phyloP scores from a whole-genome alignment of 306 rosid genomes.

The Carpinus fangiana region DNA sequence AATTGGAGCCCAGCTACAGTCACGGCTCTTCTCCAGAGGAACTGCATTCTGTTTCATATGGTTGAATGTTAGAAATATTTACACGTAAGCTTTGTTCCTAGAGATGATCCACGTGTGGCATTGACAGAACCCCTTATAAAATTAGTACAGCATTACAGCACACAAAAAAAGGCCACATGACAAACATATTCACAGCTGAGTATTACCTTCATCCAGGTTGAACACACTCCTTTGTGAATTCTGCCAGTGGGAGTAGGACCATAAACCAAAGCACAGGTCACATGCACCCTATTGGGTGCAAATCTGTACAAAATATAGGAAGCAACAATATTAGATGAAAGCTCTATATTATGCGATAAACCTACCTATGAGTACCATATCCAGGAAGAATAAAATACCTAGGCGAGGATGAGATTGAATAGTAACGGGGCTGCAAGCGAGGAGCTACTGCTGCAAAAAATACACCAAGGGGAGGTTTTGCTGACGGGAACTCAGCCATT shows the following conservation, averaged over 20 bases:
- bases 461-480: constrained; percentile 92
- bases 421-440: constrained; percentile 90
- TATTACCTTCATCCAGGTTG: constrained; percentile 98
- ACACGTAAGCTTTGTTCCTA: background rate
- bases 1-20: constrained; percentile 88
- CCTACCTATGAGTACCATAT: background rate
- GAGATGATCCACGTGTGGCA: constrained; percentile 20
- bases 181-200: constrained; percentile 16
- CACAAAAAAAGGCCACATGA: constrained; percentile 16
- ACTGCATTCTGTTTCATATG: constrained; percentile 63
- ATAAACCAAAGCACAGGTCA: constrained; percentile 88
- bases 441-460: constrained; percentile 92
- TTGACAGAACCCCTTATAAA: background rate
- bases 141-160: constrained; percentile 14
- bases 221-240: constrained; percentile 93
- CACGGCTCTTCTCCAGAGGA: constrained; percentile 64
- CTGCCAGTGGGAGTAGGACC: constrained; percentile 92
- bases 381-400: constrained; percentile 50
- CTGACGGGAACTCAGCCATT: constrained; percentile 92
- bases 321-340: constrained; percentile 16
- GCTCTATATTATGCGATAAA: background rate
- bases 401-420: constrained; percentile 97
- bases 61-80: constrained; percentile 31
- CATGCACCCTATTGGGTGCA: constrained; percentile 73
- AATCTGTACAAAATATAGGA: constrained; percentile 46